Conservation (phyloP, 2,329 filamentous ascomycete genomes). For the Orbilia blumenaviensis region DNA sequence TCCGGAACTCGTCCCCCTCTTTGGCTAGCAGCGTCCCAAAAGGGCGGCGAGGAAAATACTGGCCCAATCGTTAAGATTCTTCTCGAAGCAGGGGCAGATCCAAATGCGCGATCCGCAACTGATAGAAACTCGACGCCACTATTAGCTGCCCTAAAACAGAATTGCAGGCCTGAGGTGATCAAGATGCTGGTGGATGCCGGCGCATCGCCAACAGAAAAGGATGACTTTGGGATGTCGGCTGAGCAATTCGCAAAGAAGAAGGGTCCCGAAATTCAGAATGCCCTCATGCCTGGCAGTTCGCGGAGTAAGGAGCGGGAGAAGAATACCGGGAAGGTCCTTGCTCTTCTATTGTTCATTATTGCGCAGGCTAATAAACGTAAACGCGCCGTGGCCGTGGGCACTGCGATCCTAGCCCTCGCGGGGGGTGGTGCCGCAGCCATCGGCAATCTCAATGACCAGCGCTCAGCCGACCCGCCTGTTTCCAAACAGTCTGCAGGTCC, state of each 20-base stretch:
- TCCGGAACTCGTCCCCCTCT: constrained; percentile 19
- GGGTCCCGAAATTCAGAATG: background rate
- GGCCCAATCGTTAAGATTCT: constrained; percentile 16
- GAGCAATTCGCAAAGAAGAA: constrained; percentile 1
- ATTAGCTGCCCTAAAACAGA: constrained; percentile 2
- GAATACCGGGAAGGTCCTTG: background rate
- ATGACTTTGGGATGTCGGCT: background rate
- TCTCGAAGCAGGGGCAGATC: constrained; percentile 21
- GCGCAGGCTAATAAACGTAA: constrained; percentile 10
- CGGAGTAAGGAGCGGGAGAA: background rate
- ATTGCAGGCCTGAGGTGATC: background rate
- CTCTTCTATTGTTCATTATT: constrained; percentile 17
- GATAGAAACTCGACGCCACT: constrained; percentile 12
- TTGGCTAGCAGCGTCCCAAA: constrained; percentile 21
- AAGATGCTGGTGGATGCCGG: background rate
- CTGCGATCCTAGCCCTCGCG: background rate
- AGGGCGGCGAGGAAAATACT: background rate
- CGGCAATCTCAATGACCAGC: background rate
- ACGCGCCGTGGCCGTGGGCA: background rate
- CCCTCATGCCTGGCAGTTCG: background rate
- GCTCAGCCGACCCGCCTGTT: background rate
- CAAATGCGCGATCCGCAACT: constrained; percentile 1
- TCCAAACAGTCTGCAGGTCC: too few species aligned
- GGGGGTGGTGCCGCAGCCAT: background rate
- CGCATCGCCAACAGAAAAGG: background rate